Base-by-base conservation (phyloP, 2,329 filamentous ascomycete genomes). In the Arthrobotrys sphaeroides region DNA sequence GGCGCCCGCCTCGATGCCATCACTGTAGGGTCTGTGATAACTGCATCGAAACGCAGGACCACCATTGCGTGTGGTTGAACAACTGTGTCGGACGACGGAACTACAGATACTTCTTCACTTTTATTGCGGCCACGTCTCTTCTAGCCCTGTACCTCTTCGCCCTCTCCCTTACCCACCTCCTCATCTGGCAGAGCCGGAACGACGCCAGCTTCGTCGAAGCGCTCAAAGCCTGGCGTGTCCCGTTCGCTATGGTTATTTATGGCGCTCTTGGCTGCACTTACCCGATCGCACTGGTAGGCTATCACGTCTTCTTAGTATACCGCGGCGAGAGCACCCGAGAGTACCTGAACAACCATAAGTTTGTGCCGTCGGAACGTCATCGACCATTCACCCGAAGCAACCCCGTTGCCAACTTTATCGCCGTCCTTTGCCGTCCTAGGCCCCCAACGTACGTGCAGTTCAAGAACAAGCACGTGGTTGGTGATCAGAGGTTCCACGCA, bases 11-110 rank as follows among this genome's bases (percentile, higher is more conserved):
- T 26, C 91, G 95, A 72, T 93, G 93, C 72, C 96, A 99, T 81
- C 95, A 99, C 84, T 99, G 95, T 83, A 91, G 95, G 69, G 87
- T 97, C 26, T 99, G 95, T 84, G 94, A 99, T 83, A 97, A 96
- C 82, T 99, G 95, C 82, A 88, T 99, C 74, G 95, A 99, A 83
- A 97, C 93, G 0, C 93, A 97, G 79, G 95, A 99, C 81, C 95
- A 99, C 81, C 95, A 99, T 83, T 99, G 95, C 81, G 94, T 98
- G 13, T 99, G 95, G 95, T 88, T 99, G 77, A 99, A 99, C 84
- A 99, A 99, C 82, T 99, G 95, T 80, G 91, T 99, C 57, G 95
- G 95, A 45, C 90, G 94, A 78, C 92, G 95, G 80, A 99, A 99
- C 84, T 99, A 99, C 84, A 92, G 95, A 77, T 98, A 94, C 83